Percentiles rank a stretch among this genome's conserved stretches.
phyloP scores from a whole-genome alignment of 139 green algal genomes.

The Tetratostichococcus sp. region DNA sequence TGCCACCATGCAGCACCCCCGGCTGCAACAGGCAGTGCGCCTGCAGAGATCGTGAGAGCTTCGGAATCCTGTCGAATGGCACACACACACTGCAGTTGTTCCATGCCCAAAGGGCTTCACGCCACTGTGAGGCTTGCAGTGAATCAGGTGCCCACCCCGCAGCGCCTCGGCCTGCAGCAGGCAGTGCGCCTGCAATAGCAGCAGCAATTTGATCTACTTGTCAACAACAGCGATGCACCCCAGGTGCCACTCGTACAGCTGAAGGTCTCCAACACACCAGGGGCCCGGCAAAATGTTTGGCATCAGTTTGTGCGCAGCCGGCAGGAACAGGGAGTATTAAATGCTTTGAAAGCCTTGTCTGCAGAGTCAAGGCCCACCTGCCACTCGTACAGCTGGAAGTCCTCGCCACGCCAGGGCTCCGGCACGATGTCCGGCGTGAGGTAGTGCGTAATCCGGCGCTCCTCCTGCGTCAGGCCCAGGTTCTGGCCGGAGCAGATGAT shows the following conservation, averaged over 20 bases:
- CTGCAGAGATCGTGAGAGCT: too few species aligned
- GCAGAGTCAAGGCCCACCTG: too few species aligned
- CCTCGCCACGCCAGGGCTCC: not conserved
- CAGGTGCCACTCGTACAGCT: not conserved
- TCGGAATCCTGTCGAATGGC: too few species aligned
- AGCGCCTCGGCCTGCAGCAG: conserved; percentile 50
- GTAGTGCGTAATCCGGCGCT: not conserved
- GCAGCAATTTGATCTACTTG: too few species aligned
- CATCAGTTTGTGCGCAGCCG: too few species aligned
- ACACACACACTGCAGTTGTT: too few species aligned
- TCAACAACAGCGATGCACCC: not conserved
- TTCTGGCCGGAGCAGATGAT: not conserved
- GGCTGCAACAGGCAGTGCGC: conserved; percentile 30
- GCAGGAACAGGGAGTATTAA: not conserved
- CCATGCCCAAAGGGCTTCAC: too few species aligned
- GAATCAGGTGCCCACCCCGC: conserved; percentile 71
- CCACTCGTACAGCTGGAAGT: not conserved
- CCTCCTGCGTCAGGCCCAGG: not conserved
- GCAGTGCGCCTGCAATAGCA: not conserved
- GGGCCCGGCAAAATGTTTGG: too few species aligned
- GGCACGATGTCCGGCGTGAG: not conserved
- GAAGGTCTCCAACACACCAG: not conserved
- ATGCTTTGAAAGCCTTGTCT: not conserved
- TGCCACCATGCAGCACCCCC: too few species aligned
- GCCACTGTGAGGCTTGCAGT: conserved; percentile 78